Conservation (phyloP, 2,329 filamentous ascomycete species). For the Aspergillus calidoustus region DNA sequence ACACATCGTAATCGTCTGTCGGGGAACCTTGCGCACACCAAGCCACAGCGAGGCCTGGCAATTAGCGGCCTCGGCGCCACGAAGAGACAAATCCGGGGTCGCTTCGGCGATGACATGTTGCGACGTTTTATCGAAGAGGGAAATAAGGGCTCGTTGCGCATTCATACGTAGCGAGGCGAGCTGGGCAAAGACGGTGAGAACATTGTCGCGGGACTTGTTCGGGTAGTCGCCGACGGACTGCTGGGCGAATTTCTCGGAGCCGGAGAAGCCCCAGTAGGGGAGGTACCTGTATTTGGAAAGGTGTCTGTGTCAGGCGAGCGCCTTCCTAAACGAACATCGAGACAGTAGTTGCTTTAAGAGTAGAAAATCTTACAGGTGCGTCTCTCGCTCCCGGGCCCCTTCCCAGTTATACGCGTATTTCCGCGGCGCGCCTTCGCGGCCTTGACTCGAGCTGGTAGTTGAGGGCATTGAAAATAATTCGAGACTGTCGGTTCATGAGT, state of each 20-base stretch:
- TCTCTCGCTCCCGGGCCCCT: no score
- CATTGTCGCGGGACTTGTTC: slow-evolving; percentile 17
- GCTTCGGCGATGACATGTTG: slow-evolving; percentile 38
- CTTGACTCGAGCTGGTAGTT: background rate
- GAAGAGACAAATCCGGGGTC: slow-evolving; percentile 25
- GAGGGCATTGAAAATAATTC: background rate
- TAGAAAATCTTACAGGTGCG: no score
- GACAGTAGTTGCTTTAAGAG: no score
- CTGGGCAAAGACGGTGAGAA: slow-evolving; percentile 34
- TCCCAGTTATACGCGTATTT: no score
- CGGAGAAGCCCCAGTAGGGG: no score
- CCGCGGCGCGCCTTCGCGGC: no score
- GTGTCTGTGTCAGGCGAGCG: no score
- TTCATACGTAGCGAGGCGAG: slow-evolving; percentile 31
- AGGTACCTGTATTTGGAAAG: no score
- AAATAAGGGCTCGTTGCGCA: slow-evolving; percentile 31
- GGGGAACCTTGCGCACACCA: slow-evolving; percentile 24
- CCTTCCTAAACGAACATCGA: no score
- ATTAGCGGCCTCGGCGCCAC: slow-evolving; percentile 1
- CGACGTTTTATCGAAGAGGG: slow-evolving; percentile 31
- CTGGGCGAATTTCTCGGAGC: no score
- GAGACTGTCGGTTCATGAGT: no score
- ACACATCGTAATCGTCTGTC: slow-evolving; percentile 12
- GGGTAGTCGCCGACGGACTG: no score
- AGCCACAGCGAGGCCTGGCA: slow-evolving; percentile 23